phyloP scores from a whole-genome alignment of 139 green algal species.

The Micromonas pusilla region DNA sequence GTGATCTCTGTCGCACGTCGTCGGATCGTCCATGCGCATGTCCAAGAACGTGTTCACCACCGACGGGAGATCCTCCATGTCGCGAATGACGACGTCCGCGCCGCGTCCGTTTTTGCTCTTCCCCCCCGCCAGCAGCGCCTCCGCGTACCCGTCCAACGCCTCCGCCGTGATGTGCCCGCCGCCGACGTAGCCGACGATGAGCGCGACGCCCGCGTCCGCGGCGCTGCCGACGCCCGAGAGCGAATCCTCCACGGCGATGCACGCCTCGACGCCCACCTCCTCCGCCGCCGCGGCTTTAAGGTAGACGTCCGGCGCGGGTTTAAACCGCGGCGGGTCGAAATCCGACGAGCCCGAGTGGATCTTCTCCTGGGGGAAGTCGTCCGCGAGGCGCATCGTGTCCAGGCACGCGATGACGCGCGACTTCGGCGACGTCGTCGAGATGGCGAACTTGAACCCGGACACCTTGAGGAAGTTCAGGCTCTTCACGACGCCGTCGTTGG shows the following conservation, averaged over 20 bases:
- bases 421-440: constrained; percentile 6
- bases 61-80: constrained; percentile 5
- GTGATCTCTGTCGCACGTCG: neutral
- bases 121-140: neutral
- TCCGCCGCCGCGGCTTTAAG: constrained; percentile 1
- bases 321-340: constrained; percentile 10
- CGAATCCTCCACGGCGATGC: constrained; percentile 18
- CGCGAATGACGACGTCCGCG: constrained; percentile 14
- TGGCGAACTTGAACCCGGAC: constrained; percentile 2
- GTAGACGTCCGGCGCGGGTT: constrained; percentile 17
- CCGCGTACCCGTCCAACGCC: neutral
- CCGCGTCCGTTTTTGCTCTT: neutral
- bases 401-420: neutral
- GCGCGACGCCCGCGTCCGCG: neutral
- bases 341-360: constrained; percentile 10
- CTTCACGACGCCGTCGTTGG: constrained; percentile 8
- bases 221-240: constrained; percentile 5
- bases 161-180: neutral
- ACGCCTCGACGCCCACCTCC: neutral
- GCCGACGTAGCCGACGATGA: constrained; percentile 22
- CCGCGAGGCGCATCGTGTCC: neutral
- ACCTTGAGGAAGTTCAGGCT: neutral
- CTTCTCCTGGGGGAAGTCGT: constrained; percentile 10
- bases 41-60: neutral
- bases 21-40: neutral